phyloP scores from a whole-genome alignment of 345 rosid genomes.

The Eucalyptus marginata region DNA sequence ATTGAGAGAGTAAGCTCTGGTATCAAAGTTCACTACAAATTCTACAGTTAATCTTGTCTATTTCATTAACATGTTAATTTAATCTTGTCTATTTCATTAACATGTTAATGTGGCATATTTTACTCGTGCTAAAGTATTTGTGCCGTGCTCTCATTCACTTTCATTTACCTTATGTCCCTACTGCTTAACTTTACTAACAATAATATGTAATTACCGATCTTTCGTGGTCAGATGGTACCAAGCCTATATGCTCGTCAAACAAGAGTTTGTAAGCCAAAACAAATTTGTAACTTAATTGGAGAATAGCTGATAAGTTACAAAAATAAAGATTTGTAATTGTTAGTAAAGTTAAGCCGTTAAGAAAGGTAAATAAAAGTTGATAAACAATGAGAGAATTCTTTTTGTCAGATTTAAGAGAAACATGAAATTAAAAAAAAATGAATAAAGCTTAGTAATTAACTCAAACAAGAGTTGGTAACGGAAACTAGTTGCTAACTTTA shows the following conservation, averaged over 20 bases:
- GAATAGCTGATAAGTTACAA: background rate
- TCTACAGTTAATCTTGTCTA: background rate
- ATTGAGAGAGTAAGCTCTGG: background rate
- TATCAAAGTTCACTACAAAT: background rate
- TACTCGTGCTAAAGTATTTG: background rate
- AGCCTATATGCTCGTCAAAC: background rate
- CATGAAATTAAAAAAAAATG: background rate
- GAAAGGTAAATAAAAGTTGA: background rate
- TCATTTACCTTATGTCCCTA: background rate
- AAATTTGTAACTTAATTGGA: background rate
- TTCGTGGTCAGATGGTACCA: background rate
- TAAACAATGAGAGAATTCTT: background rate
- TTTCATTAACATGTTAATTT: background rate
- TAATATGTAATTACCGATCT: background rate
- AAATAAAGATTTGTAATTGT: background rate
- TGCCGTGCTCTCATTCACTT: background rate
- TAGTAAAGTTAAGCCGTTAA: background rate
- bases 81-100: background rate
- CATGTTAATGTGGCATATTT: background rate
- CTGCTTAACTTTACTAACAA: background rate
- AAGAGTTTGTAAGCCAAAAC: background rate
- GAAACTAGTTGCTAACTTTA: background rate
- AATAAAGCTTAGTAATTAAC: too few species aligned
- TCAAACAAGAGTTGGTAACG: background rate
- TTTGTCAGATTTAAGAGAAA: background rate